phyloP scores from a whole-genome alignment of 192 early-diverging fungal species.

The Coemansia sp. region DNA sequence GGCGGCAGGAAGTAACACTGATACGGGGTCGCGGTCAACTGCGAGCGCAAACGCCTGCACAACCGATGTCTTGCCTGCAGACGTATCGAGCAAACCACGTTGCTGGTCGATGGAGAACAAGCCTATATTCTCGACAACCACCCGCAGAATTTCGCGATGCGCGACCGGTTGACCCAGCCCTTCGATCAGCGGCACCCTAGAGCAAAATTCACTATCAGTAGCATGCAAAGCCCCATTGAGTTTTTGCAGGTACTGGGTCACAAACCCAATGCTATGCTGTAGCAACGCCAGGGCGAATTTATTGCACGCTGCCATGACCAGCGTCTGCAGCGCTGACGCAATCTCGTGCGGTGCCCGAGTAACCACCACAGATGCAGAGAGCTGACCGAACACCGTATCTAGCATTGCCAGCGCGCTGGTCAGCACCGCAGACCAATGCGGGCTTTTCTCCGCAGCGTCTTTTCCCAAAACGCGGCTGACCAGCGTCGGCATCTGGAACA shows the following conservation, averaged over 20 bases:
- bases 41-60: conserved; percentile 24
- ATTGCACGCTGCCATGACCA: conserved; percentile 12
- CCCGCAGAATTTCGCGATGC: conserved; percentile 27
- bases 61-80: conserved; percentile 1
- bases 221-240: background rate
- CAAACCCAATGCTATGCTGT: background rate
- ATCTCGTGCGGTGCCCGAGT: conserved; percentile 3
- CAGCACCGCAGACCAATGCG: background rate
- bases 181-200: conserved; percentile 12
- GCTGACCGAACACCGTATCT: conserved; percentile 25
- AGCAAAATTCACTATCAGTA: background rate
- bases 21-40: conserved; percentile 27
- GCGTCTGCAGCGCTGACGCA: conserved; percentile 5
- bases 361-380: conserved; percentile 6
- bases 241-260: conserved; percentile 15
- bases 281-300: conserved; percentile 27
- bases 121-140: conserved; percentile 15
- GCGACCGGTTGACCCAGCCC: conserved; percentile 15
- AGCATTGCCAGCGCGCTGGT: conserved; percentile 22
- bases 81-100: conserved; percentile 10
- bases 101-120: conserved; percentile 30
- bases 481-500: conserved; percentile 40
- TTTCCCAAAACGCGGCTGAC: conserved; percentile 8
- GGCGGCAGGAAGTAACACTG: conserved; percentile 8
- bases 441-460: background rate